Base-by-base conservation (phyloP, 305 asterid species). In the Euphrasia arctica region DNA sequence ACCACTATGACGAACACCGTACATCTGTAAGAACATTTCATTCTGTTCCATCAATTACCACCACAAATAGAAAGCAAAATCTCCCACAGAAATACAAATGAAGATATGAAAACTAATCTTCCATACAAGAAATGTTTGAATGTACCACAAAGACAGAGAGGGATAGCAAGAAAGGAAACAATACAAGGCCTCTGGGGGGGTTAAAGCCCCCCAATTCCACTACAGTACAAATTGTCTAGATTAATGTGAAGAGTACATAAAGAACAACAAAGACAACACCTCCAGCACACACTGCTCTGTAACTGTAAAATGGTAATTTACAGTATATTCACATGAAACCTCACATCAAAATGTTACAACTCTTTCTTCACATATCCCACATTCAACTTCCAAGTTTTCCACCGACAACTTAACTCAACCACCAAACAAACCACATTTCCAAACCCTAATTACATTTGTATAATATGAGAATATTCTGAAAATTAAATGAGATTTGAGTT, bases 21-120 rank as follows among this genome's bases (percentile, higher is more conserved):
- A 82, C 96, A 89, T 84, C 69, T 78, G 78, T 31, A 79, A n/a
- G 28, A 13, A 41, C 48, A 54, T 65, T 39, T 22, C 42, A 60
- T 22, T n/a, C 57, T 63, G 54, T 13, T 15, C 56, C 66, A 63
- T 63, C 60, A 65, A 63, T 60, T 59, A 68, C 27, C 34, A 54
- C 36, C 22, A 18, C 42, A 29, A 32, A 58, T 2, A 25, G 52
- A 15, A 28, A 9, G 51, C 50, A 28, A 25, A 3, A 27, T 27
- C 41, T n/a, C 29, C 29, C 22, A 5, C 3, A 15, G 56, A 51
- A 18, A 4, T 1, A 12, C 22, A 27, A 47, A 57, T 3, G 63
- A 61, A 14, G 9, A 12, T 29, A 58, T 48, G 59, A 60, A 60
- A 57, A 71, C 4, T 0, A 31, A 25, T 52, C 55, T 5, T 59